These are phyloP conservation scores for Ceratocystis harringtonii DNA, from an alignment of 2,329 filamentous ascomycete genomes.

Conservation along the genomic window DNA sequence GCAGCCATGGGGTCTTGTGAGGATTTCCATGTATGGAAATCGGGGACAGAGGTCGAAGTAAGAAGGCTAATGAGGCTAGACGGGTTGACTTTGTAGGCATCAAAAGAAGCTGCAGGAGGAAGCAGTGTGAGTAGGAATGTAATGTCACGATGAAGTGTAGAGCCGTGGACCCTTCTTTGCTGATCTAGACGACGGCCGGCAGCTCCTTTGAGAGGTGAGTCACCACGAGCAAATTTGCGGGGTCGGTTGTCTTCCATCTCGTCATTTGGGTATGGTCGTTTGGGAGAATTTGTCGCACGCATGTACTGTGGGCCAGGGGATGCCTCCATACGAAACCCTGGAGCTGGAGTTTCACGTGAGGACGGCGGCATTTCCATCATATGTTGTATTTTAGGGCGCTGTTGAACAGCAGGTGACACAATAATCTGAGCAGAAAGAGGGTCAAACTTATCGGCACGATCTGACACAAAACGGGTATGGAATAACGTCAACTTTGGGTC, in stretches of 20 bases:
- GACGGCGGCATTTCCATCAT: slow-evolving; percentile 35
- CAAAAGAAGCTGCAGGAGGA: slow-evolving; percentile 37
- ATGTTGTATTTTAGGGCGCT: slow-evolving; percentile 42
- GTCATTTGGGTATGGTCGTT: slow-evolving; percentile 47
- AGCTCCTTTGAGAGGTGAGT: slow-evolving; percentile 81
- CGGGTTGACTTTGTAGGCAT: slow-evolving; percentile 31
- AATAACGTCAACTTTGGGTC: slow-evolving; percentile 67
- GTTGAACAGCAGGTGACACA: slow-evolving; percentile 66
- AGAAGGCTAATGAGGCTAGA: slow-evolving; percentile 60
- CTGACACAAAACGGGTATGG: slow-evolving; percentile 55
- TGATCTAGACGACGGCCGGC: slow-evolving; percentile 75
- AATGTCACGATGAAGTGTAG: slow-evolving; percentile 57
- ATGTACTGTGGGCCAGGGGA: slow-evolving; percentile 32
- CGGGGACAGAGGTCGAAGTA: slow-evolving; percentile 48
- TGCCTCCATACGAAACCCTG: slow-evolving; percentile 22
- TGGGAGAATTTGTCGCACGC: slow-evolving; percentile 39
- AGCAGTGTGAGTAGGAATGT: slow-evolving; percentile 56
- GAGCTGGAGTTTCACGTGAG: slow-evolving; percentile 31
- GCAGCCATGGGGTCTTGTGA: slow-evolving; percentile 20
- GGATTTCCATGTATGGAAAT: slow-evolving; percentile 40
- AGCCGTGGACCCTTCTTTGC: slow-evolving; percentile 47
- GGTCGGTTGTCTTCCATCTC: slow-evolving; percentile 63
- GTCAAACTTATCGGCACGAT: slow-evolving; percentile 48
- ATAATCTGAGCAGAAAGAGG: slow-evolving; percentile 69
- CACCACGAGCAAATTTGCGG: slow-evolving; percentile 76